phyloP scores from a whole-genome alignment of 2,329 filamentous ascomycete species.

The Herpotrichia juniperi region DNA sequence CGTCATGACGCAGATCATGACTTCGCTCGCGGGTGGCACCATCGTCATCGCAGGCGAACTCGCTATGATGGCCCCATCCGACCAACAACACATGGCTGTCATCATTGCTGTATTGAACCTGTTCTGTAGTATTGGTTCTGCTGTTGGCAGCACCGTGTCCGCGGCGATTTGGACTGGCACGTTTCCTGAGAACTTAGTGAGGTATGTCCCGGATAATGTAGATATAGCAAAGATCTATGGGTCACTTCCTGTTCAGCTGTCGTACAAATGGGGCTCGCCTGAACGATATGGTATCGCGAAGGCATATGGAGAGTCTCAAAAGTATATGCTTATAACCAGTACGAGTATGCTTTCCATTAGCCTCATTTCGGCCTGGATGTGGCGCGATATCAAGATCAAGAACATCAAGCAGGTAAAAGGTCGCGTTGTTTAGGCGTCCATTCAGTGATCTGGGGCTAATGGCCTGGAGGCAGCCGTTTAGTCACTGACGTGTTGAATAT shows the following conservation, averaged over 20 bases:
- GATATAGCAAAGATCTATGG: conserved; percentile 53
- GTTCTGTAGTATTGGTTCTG: conserved; percentile 60
- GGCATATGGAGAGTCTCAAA: conserved; percentile 45
- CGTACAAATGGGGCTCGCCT: conserved; percentile 55
- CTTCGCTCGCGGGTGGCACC: conserved; percentile 27
- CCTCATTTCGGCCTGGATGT: conserved; percentile 32
- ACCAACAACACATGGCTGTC: conserved; percentile 43
- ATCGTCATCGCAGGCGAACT: conserved; percentile 30
- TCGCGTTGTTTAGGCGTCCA: conserved; percentile 16
- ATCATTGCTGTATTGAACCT: conserved; percentile 60
- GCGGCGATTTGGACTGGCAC: conserved; percentile 67
- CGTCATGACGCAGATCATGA: conserved; percentile 39
- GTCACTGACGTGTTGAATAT: too few species aligned
- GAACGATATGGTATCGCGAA: conserved; percentile 48
- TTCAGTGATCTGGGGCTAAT: too few species aligned
- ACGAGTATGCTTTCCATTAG: conserved; percentile 33
- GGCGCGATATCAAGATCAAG: conserved; percentile 41
- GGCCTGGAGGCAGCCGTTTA: too few species aligned
- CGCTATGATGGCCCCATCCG: conserved; percentile 21
- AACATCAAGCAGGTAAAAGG: conserved; percentile 44
- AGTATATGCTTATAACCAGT: conserved; percentile 47
- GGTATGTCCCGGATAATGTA: conserved; percentile 49
- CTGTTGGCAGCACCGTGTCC: conserved; percentile 55
- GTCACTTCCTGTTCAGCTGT: conserved; percentile 59
- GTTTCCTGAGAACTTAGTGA: conserved; percentile 56